Base-by-base conservation (phyloP, 2,329 filamentous ascomycete species). In the Phyllosticta ampelicida region DNA sequence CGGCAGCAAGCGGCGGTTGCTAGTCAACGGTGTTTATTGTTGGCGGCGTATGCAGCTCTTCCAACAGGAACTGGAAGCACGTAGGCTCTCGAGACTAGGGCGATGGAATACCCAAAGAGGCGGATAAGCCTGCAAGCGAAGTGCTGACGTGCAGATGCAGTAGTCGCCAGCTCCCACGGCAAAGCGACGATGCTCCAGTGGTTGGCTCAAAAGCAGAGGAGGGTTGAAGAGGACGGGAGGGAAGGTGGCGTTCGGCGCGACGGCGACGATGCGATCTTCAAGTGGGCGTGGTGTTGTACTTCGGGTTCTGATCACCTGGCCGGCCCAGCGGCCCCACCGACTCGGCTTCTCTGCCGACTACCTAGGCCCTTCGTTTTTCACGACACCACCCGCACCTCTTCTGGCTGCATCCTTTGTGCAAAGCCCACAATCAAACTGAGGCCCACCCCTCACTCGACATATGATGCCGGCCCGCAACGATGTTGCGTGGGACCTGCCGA, bases 281-380 rank as follows among this genome's bases (percentile, higher is more conserved):
- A 44, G 36, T 44, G 36, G 36, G 36, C n/a, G 20, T 54, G 52
- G 56, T 54, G 52, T 54, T 58, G 52, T 54, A 52, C 54, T 58
- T 58, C 56, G 56, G 56, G 56, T 52, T 58, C 51, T 48, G 28
- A 50, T 56, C 55, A 56, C 28, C 55, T 56, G 55, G 23, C 26
- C 44, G 48, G 23, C 44, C 50, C 55, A 53, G 51, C 11, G 28
- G 55, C 55, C 23, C 30, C 55, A 48, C 55, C 36, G 53, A 5
- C 16, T 26, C 36, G 28, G 36, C 36, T n/a, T 36, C 11, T 36
- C 55, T 29, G n/a, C 55, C 49, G 50, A 48, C 54, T 56, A n/a
- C n/a, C n/a, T n/a, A 50, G 36, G 6, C 21, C 50, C 49, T 26
- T 30, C 54, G 29, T 13, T 13, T 53, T 30, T 11, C 55, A 49